These are phyloP conservation scores for Russula griseocarnosa DNA, from an alignment of 768 basidiomycete species.

Conservation along the genomic window DNA sequence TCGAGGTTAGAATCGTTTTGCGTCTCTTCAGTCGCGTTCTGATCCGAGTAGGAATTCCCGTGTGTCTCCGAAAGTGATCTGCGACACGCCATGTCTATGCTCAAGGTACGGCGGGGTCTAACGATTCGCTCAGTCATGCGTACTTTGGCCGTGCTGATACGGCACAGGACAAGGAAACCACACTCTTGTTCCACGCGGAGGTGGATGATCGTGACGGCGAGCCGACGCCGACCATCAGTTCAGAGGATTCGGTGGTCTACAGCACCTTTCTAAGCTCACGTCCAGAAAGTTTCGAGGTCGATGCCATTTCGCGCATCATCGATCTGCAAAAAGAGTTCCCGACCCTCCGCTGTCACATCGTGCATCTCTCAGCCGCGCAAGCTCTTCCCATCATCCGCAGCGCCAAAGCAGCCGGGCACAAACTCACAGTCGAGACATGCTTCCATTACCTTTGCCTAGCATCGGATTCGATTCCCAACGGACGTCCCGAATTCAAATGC, in stretches of 20 bases:
- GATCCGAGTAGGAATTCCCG: slow-evolving; percentile 75
- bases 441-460: slow-evolving; percentile 91
- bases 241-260: slow-evolving; percentile 55
- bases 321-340: slow-evolving; percentile 60
- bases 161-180: slow-evolving; percentile 59
- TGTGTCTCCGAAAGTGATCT: slow-evolving; percentile 72
- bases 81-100: slow-evolving; percentile 59
- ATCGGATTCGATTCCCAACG: slow-evolving; percentile 66
- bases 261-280: slow-evolving; percentile 82
- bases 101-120: slow-evolving; percentile 51
- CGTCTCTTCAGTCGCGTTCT: not conserved
- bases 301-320: slow-evolving; percentile 77
- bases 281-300: slow-evolving; percentile 71
- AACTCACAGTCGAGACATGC: slow-evolving; percentile 92
- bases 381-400: slow-evolving; percentile 74
- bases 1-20: slow-evolving; percentile 53
- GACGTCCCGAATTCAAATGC: slow-evolving; percentile 88
- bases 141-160: not conserved
- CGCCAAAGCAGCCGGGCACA: slow-evolving; percentile 59
- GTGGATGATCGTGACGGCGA: slow-evolving; percentile 54
- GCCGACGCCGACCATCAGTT: slow-evolving; percentile 27
- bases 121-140: not conserved
- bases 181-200: slow-evolving; percentile 92
- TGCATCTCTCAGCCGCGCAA: slow-evolving; percentile 85
- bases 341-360: slow-evolving; percentile 80